Evolutionary conservation across 2,329 filamentous ascomycete species (phyloP).

Genomic region (Colletotrichum karsti): DNA sequence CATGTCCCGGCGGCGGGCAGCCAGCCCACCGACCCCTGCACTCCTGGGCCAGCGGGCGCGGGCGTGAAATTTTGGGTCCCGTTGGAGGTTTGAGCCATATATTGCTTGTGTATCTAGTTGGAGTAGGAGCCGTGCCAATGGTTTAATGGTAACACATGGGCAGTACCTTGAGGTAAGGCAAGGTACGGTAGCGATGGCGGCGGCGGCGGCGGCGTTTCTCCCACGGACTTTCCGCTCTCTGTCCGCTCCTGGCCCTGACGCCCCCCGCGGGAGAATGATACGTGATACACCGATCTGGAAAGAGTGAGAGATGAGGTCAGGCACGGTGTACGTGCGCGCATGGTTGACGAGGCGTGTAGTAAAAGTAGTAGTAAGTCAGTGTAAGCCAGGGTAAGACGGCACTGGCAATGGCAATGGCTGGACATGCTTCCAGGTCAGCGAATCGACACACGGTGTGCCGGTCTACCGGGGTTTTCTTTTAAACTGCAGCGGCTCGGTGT

Average conservation of each 20-base stretch:
- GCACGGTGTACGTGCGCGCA: not conserved
- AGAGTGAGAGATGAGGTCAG: not conserved
- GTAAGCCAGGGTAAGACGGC: no score
- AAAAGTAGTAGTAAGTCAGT: no score
- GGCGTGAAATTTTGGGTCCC: not conserved
- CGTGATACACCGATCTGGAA: no score
- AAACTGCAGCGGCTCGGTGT: not conserved
- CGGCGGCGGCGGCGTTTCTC: not conserved
- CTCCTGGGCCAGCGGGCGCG: not conserved
- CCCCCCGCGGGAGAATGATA: not conserved
- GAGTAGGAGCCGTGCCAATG: no score
- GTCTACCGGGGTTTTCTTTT: not conserved
- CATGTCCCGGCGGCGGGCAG: not conserved
- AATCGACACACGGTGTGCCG: not conserved
- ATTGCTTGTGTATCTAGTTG: no score
- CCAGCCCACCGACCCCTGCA: not conserved
- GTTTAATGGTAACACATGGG: no score
- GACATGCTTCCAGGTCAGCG: not conserved
- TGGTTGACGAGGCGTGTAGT: no score
- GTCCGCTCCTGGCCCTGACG: not conserved
- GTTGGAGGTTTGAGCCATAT: no score
- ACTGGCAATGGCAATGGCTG: no score
- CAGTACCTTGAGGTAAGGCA: not conserved
- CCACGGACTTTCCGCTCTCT: constrained; percentile 3
- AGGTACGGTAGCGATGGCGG: no score